A percentile compares a stretch with the other conserved stretches of the same genome.
Evolutionary conservation across 108 stramenopile species (phyloP).

Genomic region (Pseudonitzschia multistriata): DNA sequence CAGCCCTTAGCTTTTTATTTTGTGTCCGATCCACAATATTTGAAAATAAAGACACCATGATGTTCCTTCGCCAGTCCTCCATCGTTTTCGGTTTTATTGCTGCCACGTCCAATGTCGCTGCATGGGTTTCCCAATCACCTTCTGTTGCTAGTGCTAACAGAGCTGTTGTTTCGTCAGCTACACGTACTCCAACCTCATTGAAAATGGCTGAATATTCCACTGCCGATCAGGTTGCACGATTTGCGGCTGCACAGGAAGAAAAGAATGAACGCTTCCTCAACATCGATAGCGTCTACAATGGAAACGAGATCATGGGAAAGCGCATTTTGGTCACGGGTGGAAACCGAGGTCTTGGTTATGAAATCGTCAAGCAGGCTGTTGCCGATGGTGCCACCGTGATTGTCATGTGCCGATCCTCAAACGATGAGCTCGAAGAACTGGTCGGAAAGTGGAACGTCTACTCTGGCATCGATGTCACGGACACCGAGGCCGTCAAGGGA

Average conservation of each 20-base stretch:
- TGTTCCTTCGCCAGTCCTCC: conserved; percentile 11
- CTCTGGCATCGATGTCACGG: conserved; percentile 79
- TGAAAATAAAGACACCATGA: conserved; percentile 6
- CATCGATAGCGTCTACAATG: conserved; percentile 67
- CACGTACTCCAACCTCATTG: conserved; percentile 13
- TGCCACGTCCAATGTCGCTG: neutral
- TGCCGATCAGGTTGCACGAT: conserved; percentile 74
- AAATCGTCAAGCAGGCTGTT: conserved; percentile 72
- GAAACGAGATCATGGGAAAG: conserved; percentile 62
- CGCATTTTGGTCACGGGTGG: conserved; percentile 86
- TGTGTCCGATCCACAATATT: neutral
- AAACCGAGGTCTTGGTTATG: conserved; percentile 84
- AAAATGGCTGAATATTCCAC: conserved; percentile 46
- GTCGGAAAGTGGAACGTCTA: conserved; percentile 75
- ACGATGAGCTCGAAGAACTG: conserved; percentile 54
- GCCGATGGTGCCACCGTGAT: conserved; percentile 76
- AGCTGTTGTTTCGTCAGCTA: conserved; percentile 1
- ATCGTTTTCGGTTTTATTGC: neutral
- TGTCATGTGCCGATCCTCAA: conserved; percentile 60
- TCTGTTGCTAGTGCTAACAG: neutral
- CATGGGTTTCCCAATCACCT: neutral
- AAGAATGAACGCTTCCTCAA: conserved; percentile 72
- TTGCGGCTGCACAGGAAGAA: conserved; percentile 60
- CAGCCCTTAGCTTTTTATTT: neutral
- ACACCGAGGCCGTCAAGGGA: conserved; percentile 66